Base-by-base conservation (phyloP, 208 protist species). In the Crithidia brevicula region DNA sequence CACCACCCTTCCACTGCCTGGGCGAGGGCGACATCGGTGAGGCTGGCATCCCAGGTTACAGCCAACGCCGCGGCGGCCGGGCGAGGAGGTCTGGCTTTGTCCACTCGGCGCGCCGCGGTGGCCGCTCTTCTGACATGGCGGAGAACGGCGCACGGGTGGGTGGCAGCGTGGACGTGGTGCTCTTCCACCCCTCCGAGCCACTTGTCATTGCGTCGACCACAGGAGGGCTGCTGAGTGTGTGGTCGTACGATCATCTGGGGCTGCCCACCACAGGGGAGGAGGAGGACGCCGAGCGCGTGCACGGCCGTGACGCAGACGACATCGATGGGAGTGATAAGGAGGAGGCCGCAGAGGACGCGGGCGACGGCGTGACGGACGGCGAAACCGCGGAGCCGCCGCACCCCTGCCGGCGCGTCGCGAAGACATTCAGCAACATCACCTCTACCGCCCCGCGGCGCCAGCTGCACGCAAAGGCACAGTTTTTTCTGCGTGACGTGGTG, bases 121-220 rank as follows among this genome's bases (percentile, higher is more conserved):
- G 20, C 47, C 51, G 60, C 45, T 20, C 59, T 25, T 38, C 16
- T n/a, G 47, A 45, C 10, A 16, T 33, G 11, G 58, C 27, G 43
- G 31, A 50, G 25, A 30, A 36, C 15, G 27, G 18, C 1, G n/a
- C 61, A 34, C 43, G 59, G 18, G 67, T 56, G 27, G 33, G 34
- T 33, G 65, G 73, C 31, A 53, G 40, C 31, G 58, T 74, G 8
- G 57, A 67, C 46, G 73, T 59, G 20, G 61, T 72, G 9, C 59
- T 86, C 15, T 91, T 94, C 61, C 85, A 94, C 67, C 82, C 85
- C 15, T 78, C 81, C 27, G 72, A 78, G 63, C 79, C 68, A 22
- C 65, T 87, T 33, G 61, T 88, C 40, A 60, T 89, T 28, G 83
- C 81, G 50, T 77, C 67, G 40, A 89, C 88, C 34, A 79, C 77